A percentile compares a stretch with the other conserved stretches of the same genome.
Evolutionary conservation across 331 rosid species (phyloP).

Genomic region (Spiraea crenata): DNA sequence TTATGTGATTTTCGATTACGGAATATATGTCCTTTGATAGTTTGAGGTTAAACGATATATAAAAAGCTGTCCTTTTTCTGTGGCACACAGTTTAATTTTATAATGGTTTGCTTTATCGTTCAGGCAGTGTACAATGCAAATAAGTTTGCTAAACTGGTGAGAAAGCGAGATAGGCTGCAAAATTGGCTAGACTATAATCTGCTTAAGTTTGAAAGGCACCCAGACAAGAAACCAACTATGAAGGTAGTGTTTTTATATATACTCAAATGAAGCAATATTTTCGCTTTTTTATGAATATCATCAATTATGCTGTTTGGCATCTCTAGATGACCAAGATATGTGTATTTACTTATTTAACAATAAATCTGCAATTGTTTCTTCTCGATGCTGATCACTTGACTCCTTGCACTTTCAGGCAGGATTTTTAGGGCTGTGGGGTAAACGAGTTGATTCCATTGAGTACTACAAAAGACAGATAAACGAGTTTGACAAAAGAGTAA

Average conservation of each 20-base stretch:
- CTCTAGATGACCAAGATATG: not conserved
- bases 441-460: constrained; percentile 75
- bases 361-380: not conserved
- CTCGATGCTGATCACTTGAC: constrained; percentile 24
- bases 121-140: constrained; percentile 97
- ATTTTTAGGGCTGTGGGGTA: constrained; percentile 66
- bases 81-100: not conserved
- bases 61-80: not conserved
- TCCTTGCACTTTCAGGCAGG: constrained; percentile 52
- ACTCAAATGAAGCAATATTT: not conserved
- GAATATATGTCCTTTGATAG: not conserved
- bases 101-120: constrained; percentile 22
- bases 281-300: not conserved
- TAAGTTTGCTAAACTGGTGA: constrained; percentile 68
- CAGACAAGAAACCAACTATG: constrained; percentile 63
- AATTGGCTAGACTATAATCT: constrained; percentile 94
- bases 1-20: not conserved
- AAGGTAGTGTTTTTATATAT: constrained; percentile 45
- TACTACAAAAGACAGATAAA: constrained; percentile 60
- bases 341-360: too few species aligned
- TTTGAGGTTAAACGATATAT: not conserved
- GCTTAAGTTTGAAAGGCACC: constrained; percentile 82
- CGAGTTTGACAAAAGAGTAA: constrained; percentile 69
- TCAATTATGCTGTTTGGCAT: not conserved
- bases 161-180: constrained; percentile 69